phyloP scores from a whole-genome alignment of 148 eudicot species.

The Rhododendron griersonianum region DNA sequence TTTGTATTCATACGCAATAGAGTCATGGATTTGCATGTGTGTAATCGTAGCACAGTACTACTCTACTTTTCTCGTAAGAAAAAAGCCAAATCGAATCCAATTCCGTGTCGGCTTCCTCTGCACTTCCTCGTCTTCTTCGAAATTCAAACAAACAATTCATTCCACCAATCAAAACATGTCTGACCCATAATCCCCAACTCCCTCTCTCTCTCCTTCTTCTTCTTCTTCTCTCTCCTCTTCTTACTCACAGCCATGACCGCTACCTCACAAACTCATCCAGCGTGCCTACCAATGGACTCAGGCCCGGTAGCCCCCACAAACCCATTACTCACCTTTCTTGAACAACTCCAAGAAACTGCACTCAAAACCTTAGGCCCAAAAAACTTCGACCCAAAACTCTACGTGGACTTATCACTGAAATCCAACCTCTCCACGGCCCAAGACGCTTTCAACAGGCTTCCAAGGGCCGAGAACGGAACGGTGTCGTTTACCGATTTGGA shows the following conservation, averaged over 20 bases:
- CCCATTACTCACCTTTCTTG: conserved; percentile 54
- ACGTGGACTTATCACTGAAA: conserved; percentile 66
- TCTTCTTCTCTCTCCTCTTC: background rate
- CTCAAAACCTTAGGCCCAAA: conserved; percentile 51
- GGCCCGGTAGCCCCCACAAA: conserved; percentile 46
- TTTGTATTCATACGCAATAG: too few species aligned
- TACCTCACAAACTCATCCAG: background rate
- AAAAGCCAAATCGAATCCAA: too few species aligned
- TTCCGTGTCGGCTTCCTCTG: too few species aligned
- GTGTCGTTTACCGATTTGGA: conserved; percentile 31
- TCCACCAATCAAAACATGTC: conserved; percentile 9
- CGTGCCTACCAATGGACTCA: conserved; percentile 16
- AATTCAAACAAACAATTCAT: background rate
- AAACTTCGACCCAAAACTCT: conserved; percentile 68
- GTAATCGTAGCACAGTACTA: too few species aligned
- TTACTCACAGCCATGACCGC: background rate
- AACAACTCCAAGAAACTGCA: conserved; percentile 55
- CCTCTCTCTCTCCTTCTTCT: background rate
- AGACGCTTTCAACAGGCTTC: conserved; percentile 38
- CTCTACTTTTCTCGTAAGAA: too few species aligned
- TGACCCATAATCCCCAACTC: background rate
- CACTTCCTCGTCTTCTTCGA: background rate
- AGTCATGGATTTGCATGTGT: too few species aligned
- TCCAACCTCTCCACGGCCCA: conserved; percentile 34
- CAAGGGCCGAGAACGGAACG: conserved; percentile 28